Evolutionary conservation across 2,329 filamentous ascomycete species (phyloP).

Genomic region (Ophiocordyceps robertsii): DNA sequence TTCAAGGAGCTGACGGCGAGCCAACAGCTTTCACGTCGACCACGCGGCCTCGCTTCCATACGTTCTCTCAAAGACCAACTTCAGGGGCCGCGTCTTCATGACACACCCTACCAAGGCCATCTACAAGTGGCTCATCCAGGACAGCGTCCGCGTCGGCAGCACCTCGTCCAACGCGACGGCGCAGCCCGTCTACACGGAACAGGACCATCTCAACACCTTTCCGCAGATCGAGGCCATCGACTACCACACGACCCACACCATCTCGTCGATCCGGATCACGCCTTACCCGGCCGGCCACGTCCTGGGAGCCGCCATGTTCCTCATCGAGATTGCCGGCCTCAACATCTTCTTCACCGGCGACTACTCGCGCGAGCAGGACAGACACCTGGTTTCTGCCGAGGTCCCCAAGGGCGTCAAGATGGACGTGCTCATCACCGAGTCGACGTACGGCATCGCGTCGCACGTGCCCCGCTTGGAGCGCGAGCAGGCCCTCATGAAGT

Average conservation of each 20-base stretch:
- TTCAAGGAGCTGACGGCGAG: slow-evolving; percentile 2
- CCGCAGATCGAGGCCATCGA: slow-evolving; percentile 94
- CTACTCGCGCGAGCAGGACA: slow-evolving; percentile 90
- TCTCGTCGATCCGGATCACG: slow-evolving; percentile 91
- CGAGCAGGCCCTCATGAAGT: slow-evolving; percentile 89
- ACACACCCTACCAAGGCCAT: slow-evolving; percentile 98
- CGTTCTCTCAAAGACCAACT: slow-evolving; percentile 95
- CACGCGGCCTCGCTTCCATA: slow-evolving; percentile 98
- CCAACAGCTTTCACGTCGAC: slow-evolving; percentile 82
- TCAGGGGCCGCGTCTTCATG: slow-evolving; percentile 95
- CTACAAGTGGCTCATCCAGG: slow-evolving; percentile 98
- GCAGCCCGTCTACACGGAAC: slow-evolving; percentile 83
- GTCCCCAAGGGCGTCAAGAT: slow-evolving; percentile 83
- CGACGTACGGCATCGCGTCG: slow-evolving; percentile 90
- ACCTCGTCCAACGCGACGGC: slow-evolving; percentile 49
- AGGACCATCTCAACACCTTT: slow-evolving; percentile 88
- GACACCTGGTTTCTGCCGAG: slow-evolving; percentile 87
- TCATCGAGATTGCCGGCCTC: slow-evolving; percentile 91
- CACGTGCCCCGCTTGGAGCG: slow-evolving; percentile 84
- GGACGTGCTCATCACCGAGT: slow-evolving; percentile 94
- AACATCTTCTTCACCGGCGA: slow-evolving; percentile 97
- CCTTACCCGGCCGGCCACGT: slow-evolving; percentile 96
- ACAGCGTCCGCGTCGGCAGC: slow-evolving; percentile 81
- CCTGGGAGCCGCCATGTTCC: slow-evolving; percentile 95
- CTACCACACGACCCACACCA: slow-evolving; percentile 95